phyloP scores from a whole-genome alignment of 345 rosid species.

The Gossypioides kirkii region DNA sequence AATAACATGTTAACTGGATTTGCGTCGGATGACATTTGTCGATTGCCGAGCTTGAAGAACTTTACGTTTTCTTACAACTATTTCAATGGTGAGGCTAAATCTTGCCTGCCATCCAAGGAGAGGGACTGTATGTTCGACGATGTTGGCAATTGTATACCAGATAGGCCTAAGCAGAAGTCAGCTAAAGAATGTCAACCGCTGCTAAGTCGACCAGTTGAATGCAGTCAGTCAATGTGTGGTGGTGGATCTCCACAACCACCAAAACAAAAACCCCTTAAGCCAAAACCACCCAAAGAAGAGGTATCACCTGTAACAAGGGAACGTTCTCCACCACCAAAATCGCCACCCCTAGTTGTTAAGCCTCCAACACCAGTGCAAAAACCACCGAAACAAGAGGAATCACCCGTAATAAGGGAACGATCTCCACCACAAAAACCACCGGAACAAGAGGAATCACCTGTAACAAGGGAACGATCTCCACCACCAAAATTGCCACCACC shows the following conservation, averaged over 20 bases:
- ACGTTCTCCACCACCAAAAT: background rate
- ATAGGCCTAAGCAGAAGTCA: slow-evolving; percentile 44
- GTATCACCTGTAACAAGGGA: background rate
- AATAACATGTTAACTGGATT: slow-evolving; percentile 54
- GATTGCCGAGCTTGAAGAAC: slow-evolving; percentile 43
- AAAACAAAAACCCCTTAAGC: background rate
- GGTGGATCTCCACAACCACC: background rate
- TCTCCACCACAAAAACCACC: background rate
- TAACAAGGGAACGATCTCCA: background rate
- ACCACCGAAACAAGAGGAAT: background rate
- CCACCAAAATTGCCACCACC: background rate
- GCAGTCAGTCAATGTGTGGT: slow-evolving; percentile 37
- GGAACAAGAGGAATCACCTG: background rate
- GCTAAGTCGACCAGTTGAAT: slow-evolving; percentile 45
- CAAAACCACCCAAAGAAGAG: background rate
- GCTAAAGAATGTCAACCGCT: slow-evolving; percentile 34
- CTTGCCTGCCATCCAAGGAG: slow-evolving; percentile 34
- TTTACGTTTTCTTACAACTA: slow-evolving; percentile 54
- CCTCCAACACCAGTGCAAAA: background rate
- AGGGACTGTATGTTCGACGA: slow-evolving; percentile 41
- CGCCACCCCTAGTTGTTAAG: too few relatives aligned
- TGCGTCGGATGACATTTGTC: slow-evolving; percentile 49
- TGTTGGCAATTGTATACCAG: slow-evolving; percentile 37
- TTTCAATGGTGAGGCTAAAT: slow-evolving; percentile 46
- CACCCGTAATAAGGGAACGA: too few relatives aligned